Evolutionary conservation across 768 basidiomycete species (phyloP), one percentile per base, ranked within the genome.

Genomic region (Coprinellus micaceus): DNA sequence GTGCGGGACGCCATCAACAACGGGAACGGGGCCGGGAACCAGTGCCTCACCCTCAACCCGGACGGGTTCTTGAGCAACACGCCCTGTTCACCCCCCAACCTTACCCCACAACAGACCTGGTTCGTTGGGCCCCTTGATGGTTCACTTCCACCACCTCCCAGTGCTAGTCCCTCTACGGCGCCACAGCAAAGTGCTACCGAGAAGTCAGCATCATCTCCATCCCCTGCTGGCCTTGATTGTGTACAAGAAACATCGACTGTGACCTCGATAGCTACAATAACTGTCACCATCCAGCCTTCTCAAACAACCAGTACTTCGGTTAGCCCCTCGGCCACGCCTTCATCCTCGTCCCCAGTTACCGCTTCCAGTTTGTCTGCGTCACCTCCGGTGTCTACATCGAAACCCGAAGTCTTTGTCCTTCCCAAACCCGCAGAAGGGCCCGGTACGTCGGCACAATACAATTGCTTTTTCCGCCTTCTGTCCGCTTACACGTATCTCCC

Each of bases 41-140:
- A 60, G 37, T 67, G 67, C 54, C 49, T 69, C 54, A 63, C 66
- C 9, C 45, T 67, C 25, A 62, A 61, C 40, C 43, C 53, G 0
- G 67, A 67, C 49, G 65, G 65, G 13, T 66, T 66, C 54, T 48
- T 62, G 44, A 67, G 63, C 44, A 66, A 63, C 39, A 54, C 63
- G 19, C 66, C 64, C 30, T 69, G 67, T 41, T 37, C 67, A 1
- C 65, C 67, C 4, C 67, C 67, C n/a, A 54, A 61, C 37, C 64
- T 66, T 30, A 64, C 62, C 12, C 63, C 60, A 1, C 63, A 69
- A 48, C 64, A 63, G 41, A 57, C 52, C 17, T 56, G 54, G 51
- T 54, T 52, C 30, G 26, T 55, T 19, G 56, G 40, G 19, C 21
- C 19, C 46, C 46, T 47, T 44, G 17, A 44, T 19, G 22, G 22